Percentiles rank a stretch among this genome's conserved stretches.
These are phyloP conservation scores for Pseudoscleropodium purum DNA, from an alignment of 225 moss, liverwort and hornwort genomes.

Conservation along the genomic window DNA sequence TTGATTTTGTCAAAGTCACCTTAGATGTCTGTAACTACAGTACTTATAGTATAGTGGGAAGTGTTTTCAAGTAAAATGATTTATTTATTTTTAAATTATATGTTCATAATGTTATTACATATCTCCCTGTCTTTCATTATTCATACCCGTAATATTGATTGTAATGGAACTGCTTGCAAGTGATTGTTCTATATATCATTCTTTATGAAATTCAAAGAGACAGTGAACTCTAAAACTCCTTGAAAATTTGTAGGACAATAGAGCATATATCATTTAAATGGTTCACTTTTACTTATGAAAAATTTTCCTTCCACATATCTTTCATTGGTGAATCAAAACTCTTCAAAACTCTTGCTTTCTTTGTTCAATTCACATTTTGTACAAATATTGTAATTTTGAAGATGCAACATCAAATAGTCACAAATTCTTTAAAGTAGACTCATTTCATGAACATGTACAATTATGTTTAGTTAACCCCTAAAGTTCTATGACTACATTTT, in stretches of 20 bases:
- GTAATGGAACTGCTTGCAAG: too few species aligned
- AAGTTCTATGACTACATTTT: too few species aligned
- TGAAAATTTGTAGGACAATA: not conserved
- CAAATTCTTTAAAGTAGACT: not conserved
- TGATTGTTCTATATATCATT: not conserved
- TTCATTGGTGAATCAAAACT: not conserved
- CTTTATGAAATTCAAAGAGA: not conserved
- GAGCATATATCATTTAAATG: accelerated
- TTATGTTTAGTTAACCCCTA: accelerated
- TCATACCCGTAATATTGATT: not conserved
- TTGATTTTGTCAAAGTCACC: not conserved
- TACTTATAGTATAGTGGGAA: accelerated
- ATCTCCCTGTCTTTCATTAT: not conserved
- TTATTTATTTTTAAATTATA: not conserved
- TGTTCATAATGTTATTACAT: not conserved
- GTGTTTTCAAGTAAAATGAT: not conserved
- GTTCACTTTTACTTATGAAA: accelerated
- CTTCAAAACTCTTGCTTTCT: not conserved
- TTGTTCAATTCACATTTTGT: accelerated
- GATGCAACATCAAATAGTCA: not conserved
- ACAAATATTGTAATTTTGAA: too few species aligned
- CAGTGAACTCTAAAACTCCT: too few species aligned
- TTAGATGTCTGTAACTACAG: not conserved
- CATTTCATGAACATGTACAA: accelerated
- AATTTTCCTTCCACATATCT: accelerated